Evolutionary conservation across 176 grass and related monocot species (phyloP).

Genomic region (Paspalum vaginatum): DNA sequence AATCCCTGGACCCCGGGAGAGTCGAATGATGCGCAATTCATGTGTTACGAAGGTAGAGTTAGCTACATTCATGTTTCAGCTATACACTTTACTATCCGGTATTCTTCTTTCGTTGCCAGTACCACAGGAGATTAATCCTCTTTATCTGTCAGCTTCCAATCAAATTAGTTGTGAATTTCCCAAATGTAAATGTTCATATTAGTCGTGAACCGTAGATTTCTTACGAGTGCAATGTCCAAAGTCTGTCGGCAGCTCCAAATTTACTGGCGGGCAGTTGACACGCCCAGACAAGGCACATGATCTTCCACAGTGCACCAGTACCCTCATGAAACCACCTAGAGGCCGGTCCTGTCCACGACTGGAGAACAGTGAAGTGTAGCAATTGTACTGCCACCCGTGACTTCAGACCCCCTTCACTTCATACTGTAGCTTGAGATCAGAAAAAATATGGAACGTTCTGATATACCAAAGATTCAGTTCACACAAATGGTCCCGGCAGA

Average conservation of each 20-base stretch:
- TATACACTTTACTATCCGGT: background rate
- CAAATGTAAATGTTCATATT: background rate
- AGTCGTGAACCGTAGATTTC: background rate
- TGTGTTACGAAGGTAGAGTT: background rate
- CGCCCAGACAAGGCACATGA: slow-evolving; percentile 24
- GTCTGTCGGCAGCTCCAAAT: slow-evolving; percentile 39
- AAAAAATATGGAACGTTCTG: background rate
- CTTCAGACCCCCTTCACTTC: background rate
- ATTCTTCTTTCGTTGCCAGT: background rate
- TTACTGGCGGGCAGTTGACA: background rate
- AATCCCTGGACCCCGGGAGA: too few relatives aligned
- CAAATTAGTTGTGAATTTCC: background rate
- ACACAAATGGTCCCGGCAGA: background rate
- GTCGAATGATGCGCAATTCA: background rate
- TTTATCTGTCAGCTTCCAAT: background rate
- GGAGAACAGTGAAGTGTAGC: background rate
- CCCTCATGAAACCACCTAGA: background rate
- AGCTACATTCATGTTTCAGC: background rate
- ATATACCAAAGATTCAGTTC: background rate
- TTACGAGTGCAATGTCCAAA: background rate
- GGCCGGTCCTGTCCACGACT: background rate
- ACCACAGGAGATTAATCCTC: background rate
- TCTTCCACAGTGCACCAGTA: slow-evolving; percentile 36
- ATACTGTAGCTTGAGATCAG: background rate
- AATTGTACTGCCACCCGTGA: background rate